Base-by-base conservation (phyloP, 139 green algal species). In the Yamagishiella unicocca region DNA sequence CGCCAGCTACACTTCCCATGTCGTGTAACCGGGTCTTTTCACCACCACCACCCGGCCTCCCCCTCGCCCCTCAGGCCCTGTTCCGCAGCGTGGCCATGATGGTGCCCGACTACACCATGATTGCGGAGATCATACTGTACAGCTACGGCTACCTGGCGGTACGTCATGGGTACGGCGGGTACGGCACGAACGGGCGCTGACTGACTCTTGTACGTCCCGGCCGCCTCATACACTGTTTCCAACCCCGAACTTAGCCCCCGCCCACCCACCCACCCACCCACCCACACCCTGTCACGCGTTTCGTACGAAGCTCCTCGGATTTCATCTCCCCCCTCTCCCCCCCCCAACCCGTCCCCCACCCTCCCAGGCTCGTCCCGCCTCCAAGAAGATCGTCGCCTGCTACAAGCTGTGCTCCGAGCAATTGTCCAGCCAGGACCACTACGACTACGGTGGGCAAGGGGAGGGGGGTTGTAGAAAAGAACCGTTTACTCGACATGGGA, bases 401-500 rank as follows among this genome's bases (percentile, higher is more conserved):
- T 96, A 96, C 93, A 93, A 93, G 83, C 94, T 96, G 27, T 96
- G 94, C 92, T 95, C 90, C 7, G 94, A 96, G 89, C 94, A 96
- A 93, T 91, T 96, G 43, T 95, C 90, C 24, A 91, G 83, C 80
- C 89, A 96, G 78, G 93, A 96, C 76, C 94, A 96, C 90, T 97
- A 97, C 79, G 94, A 89, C 74, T 88, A 90, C 71, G 84, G 90
- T 84, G n/a, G n/a, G n/a, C n/a, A n/a, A n/a, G n/a, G n/a, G n/a
- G n/a, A n/a, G n/a, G n/a, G n/a, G n/a, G n/a, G n/a, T n/a, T n/a
- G n/a, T n/a, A n/a, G n/a, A n/a, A n/a, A n/a, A n/a, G n/a, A n/a
- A n/a, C n/a, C n/a, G n/a, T n/a, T n/a, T n/a, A n/a, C n/a, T n/a
- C n/a, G n/a, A n/a, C n/a, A n/a, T n/a, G n/a, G n/a, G n/a, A n/a